Evolutionary conservation across 2,329 filamentous ascomycete species (phyloP), one percentile per base, ranked within the genome.

Genomic region (Clarireedia paspali): DNA sequence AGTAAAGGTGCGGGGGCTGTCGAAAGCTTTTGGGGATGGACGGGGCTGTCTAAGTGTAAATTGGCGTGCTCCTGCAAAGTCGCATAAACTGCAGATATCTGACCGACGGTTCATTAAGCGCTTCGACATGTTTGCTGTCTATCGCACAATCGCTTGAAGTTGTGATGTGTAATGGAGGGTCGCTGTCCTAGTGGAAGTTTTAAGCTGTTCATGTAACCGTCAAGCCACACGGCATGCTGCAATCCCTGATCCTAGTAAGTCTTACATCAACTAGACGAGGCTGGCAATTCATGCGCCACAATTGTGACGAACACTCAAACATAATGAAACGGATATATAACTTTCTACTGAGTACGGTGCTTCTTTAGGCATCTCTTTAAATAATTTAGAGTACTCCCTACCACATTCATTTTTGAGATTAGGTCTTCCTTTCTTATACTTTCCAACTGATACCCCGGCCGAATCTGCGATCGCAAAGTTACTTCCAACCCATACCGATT

Each of bases 81-180:
- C 64, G 64, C 76, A 79, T 50, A 72, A 68, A 52, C 74, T 73
- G 68, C 77, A 78, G 53, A 77, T 60, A 55, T 73, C 70, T 62
- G 53, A 57, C 46, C 63, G 62, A 44, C 65, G 64, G 27, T 62
- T 62, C n/a, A 69, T 51, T 48, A 60, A 64, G 55, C 70, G 66
- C 65, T 69, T 69, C 48, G 72, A 73, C 74, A 77, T 77, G 3
- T 30, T 30, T 9, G 27, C 27, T 30, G 27, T 30, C 27, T 30
- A 30, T 30, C 27, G 20, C 23, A 34, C 20, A 27, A 42, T 23
- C 47, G 51, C 53, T 47, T 57, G 56, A 49, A 47, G 36, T 40
- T 12, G 17, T 34, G 38, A 50, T 50, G 36, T 55, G 47, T 15
- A 50, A 34, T 50, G 57, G 60, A 57, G 20, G 39, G 27, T 50